phyloP scores from a whole-genome alignment of 192 early-diverging fungal species.

The Coemansia sp. region DNA sequence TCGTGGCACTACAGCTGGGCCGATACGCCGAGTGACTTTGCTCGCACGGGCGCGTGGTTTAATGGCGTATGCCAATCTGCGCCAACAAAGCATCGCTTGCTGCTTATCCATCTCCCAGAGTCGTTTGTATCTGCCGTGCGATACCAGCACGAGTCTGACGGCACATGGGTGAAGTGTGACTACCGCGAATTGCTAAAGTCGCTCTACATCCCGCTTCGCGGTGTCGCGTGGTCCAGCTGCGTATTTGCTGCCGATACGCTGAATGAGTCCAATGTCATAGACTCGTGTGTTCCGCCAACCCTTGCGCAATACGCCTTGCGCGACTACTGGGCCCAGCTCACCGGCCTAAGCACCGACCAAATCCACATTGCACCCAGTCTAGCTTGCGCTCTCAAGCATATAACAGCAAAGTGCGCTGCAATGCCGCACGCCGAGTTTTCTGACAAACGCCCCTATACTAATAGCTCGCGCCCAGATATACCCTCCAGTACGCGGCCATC shows the following conservation, averaged over 20 bases:
- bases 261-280: constrained; percentile 32
- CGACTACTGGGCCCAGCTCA: constrained; percentile 46
- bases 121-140: constrained; percentile 24
- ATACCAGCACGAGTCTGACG: constrained; percentile 17
- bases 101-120: constrained; percentile 46
- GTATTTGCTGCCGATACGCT: constrained; percentile 38
- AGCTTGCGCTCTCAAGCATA: constrained; percentile 29
- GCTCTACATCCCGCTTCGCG: constrained; percentile 37
- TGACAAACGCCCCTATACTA: neutral
- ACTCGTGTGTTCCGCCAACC: constrained; percentile 30
- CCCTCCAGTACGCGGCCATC: neutral
- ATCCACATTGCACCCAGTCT: constrained; percentile 39
- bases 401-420: constrained; percentile 22
- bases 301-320: constrained; percentile 46
- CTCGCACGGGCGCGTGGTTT: constrained; percentile 40
- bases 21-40: constrained; percentile 37
- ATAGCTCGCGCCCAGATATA: neutral
- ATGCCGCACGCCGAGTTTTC: neutral
- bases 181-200: constrained; percentile 40
- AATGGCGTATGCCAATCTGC: neutral
- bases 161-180: constrained; percentile 21
- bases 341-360: constrained; percentile 28
- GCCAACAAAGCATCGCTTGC: constrained; percentile 16
- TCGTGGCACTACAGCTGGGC: constrained; percentile 52
- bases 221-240: constrained; percentile 31